These are phyloP conservation scores for Mortierella sp. DNA, from an alignment of 371 early-diverging fungal genomes.

Conservation along the genomic window DNA sequence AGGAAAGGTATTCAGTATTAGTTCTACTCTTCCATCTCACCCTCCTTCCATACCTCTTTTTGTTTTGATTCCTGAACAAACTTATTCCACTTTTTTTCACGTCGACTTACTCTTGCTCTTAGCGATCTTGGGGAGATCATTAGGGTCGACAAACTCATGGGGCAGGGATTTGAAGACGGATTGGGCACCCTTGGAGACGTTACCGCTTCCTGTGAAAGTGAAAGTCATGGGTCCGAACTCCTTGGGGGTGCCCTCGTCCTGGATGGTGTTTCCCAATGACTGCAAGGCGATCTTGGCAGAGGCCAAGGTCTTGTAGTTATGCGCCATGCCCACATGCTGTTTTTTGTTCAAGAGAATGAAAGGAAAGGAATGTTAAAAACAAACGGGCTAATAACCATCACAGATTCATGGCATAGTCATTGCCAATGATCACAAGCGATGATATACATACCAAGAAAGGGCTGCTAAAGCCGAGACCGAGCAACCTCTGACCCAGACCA, in stretches of 20 bases:
- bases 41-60: neutral
- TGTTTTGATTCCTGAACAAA: neutral
- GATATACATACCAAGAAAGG: constrained; percentile 85
- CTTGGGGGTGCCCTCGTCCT: constrained; percentile 88
- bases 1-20: neutral
- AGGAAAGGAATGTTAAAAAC: neutral
- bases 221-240: constrained; percentile 93
- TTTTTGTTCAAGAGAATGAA: neutral
- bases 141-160: constrained; percentile 90
- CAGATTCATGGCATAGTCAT: no score
- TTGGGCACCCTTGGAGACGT: constrained; percentile 94
- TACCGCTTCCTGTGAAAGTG: constrained; percentile 95
- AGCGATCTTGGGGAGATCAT: constrained; percentile 81
- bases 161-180: constrained; percentile 93
- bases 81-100: neutral
- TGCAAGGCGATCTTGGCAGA: constrained; percentile 84
- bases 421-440: neutral
- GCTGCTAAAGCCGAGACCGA: constrained; percentile 92
- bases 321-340: constrained; percentile 87
- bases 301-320: constrained; percentile 85
- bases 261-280: constrained; percentile 84
- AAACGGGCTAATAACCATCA: neutral
- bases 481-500: constrained; percentile 91
- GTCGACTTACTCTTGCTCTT: constrained; percentile 71
- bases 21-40: no score